Percentiles rank a stretch among this genome's conserved stretches.
Conservation (phyloP, 73 alveolate species). For the Uronychia binucleata region DNA sequence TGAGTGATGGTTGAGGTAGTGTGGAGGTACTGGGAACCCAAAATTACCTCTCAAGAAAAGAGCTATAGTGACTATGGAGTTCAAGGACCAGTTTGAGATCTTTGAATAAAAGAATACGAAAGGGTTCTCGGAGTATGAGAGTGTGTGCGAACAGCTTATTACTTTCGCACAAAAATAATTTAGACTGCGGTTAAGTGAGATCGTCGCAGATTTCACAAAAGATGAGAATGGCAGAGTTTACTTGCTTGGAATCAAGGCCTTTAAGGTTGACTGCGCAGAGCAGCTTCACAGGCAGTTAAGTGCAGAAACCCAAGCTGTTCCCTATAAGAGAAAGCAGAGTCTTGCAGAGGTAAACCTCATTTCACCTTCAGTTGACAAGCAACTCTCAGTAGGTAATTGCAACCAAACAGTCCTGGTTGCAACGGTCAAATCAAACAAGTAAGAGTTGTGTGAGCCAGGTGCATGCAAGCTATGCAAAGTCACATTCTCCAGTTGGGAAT, state of each 20-base stretch:
- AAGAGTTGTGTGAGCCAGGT: too few species aligned
- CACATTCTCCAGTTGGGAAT: neutral
- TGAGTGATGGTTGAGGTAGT: too few species aligned
- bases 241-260: constrained; percentile 35
- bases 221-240: constrained; percentile 33
- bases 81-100: constrained; percentile 1
- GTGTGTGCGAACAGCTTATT: constrained; percentile 19
- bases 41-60: neutral
- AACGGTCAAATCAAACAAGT: neutral
- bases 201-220: constrained; percentile 39
- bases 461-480: neutral
- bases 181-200: constrained; percentile 10
- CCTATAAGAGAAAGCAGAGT: too few species aligned
- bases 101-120: constrained; percentile 17
- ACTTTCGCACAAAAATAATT: constrained; percentile 8
- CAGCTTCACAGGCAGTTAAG: too few species aligned
- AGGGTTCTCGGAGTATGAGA: constrained; percentile 1
- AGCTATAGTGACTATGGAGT: neutral
- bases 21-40: too few species aligned
- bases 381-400: too few species aligned
- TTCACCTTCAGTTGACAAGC: too few species aligned
- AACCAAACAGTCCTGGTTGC: neutral
- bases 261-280: constrained; percentile 31
- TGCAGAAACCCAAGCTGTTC: too few species aligned
- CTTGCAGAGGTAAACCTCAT: too few species aligned